Evolutionary conservation across 2,329 filamentous ascomycete species (phyloP).

Genomic region (Penicillium vulpinum): DNA sequence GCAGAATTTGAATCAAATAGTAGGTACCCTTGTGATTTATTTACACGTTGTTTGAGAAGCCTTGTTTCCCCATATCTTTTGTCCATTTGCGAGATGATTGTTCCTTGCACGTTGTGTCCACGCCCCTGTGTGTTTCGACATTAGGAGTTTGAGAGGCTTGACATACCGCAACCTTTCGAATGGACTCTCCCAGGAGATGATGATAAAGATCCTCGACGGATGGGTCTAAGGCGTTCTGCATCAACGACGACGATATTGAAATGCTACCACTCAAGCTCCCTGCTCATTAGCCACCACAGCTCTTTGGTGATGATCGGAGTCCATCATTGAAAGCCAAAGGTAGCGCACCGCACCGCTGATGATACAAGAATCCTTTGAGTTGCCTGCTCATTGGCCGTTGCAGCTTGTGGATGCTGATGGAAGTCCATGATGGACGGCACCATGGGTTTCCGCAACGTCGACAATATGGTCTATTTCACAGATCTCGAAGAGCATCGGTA

Average conservation of each 20-base stretch:
- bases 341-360: too few species aligned
- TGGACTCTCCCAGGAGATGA: neutral
- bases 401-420: neutral
- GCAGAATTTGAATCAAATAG: conserved; percentile 93
- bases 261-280: neutral
- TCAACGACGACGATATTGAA: neutral
- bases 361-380: neutral
- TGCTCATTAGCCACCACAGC: neutral
- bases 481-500: neutral
- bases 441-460: neutral
- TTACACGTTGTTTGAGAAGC: neutral
- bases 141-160: neutral
- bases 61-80: neutral
- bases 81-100: neutral
- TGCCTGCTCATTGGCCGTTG: neutral
- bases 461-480: neutral
- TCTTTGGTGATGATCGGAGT: neutral
- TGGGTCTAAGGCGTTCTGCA: neutral
- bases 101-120: neutral
- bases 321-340: neutral
- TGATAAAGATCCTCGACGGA: neutral
- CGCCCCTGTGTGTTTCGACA: neutral
- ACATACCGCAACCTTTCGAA: neutral
- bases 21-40: conserved; percentile 53
- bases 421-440: neutral